A percentile compares a stretch with the other conserved stretches of the same genome.
These are phyloP conservation scores for Skeletonema potamos DNA, from an alignment of 108 stramenopile species.

Conservation along the genomic window DNA sequence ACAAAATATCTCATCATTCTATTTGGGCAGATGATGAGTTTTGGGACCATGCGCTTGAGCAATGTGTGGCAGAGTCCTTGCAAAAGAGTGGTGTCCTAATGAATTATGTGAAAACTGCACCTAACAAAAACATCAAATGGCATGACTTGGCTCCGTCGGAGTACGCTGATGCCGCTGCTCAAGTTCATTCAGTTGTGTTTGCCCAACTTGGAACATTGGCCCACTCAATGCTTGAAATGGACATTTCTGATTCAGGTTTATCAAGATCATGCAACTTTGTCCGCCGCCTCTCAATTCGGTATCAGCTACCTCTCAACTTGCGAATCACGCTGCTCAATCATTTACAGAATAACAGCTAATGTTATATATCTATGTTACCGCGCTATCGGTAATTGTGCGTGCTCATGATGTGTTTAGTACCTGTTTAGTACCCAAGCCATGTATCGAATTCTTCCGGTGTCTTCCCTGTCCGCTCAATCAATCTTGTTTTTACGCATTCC, in stretches of 20 bases:
- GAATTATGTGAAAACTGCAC: conserved; percentile 46
- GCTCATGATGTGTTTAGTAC: neutral
- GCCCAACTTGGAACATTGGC: conserved; percentile 74
- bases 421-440: conserved; percentile 64
- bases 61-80: conserved; percentile 67
- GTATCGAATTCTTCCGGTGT: conserved; percentile 69
- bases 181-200: conserved; percentile 79
- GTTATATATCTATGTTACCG: neutral
- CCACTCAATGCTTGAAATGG: conserved; percentile 76
- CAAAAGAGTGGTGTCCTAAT: conserved; percentile 66
- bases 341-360: conserved; percentile 30
- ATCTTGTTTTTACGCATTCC: conserved; percentile 53
- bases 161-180: conserved; percentile 65
- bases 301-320: conserved; percentile 69
- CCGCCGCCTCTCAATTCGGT: conserved; percentile 60
- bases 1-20: conserved; percentile 47
- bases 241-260: conserved; percentile 44
- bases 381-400: neutral
- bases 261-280: conserved; percentile 66
- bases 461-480: conserved; percentile 69
- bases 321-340: conserved; percentile 70
- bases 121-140: conserved; percentile 60
- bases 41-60: conserved; percentile 67
- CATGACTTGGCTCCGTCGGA: conserved; percentile 63
- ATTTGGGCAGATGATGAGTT: conserved; percentile 71